These are phyloP conservation scores for Amoeboaphelidium protococcarum DNA, from an alignment of 371 early-diverging fungal genomes.

Conservation along the genomic window DNA sequence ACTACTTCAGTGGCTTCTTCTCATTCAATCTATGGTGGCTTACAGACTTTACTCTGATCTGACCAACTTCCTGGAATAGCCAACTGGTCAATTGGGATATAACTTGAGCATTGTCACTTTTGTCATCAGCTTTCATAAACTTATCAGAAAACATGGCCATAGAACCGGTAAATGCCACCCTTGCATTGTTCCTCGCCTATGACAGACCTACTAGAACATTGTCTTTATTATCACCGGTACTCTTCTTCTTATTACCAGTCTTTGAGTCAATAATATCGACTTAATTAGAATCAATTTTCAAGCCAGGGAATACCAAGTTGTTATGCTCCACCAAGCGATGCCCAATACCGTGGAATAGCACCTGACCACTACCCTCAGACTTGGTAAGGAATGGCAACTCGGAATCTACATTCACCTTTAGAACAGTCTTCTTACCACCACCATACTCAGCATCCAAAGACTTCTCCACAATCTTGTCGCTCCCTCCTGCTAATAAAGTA, in stretches of 20 bases:
- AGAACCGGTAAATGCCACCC: conserved; percentile 58
- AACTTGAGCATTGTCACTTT: conserved; percentile 42
- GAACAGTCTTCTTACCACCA: conserved; percentile 9
- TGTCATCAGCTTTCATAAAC: conserved; percentile 11
- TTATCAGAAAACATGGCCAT: conserved; percentile 45
- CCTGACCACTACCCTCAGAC: conserved; percentile 11
- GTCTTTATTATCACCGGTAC: conserved; percentile 17
- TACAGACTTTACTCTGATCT: conserved; percentile 29
- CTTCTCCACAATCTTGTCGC: conserved; percentile 16
- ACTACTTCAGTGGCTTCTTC: conserved; percentile 30
- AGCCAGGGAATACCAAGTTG: conserved; percentile 32
- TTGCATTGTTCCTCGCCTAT: conserved; percentile 66
- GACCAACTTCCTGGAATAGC: conserved; percentile 77
- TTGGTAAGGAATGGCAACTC: neutral
- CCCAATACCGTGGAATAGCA: conserved; percentile 47
- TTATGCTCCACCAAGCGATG: conserved; percentile 23
- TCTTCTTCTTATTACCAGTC: conserved; percentile 10
- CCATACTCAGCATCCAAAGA: conserved; percentile 14
- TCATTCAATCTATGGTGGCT: conserved; percentile 42
- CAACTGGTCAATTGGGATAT: conserved; percentile 43
- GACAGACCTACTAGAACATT: conserved; percentile 41
- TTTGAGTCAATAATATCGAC: conserved; percentile 3
- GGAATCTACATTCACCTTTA: conserved; percentile 7
- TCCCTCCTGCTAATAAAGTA: conserved; percentile 9
- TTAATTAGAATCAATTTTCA: conserved; percentile 31